Base-by-base conservation (phyloP, 306 rosid genomes). In the Erythrophleum fordii region DNA sequence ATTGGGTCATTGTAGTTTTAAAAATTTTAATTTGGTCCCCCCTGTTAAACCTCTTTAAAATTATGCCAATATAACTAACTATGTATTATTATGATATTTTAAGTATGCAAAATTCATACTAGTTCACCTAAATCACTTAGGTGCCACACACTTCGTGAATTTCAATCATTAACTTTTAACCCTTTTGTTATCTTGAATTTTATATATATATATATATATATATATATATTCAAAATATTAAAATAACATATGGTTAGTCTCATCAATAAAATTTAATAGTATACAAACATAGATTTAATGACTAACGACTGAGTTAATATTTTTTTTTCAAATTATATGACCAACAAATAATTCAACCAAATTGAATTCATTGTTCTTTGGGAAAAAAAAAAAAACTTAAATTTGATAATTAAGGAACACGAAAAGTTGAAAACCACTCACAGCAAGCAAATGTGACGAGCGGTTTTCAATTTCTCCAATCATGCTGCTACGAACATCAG, bases 401-500 rank as follows among this genome's bases (percentile, higher is more conserved):
- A 39, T 26, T 6, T 70, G 55, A 16, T 11, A 56, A 65, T 45
- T 49, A 53, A 28, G 23, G 75, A 58, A 12, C 62, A 46, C 52
- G 41, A 61, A 29, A 76, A 34, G 69, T 18, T 65, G 56, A 80
- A 12, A 20, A 78, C 35, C 39, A 86, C 98, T 93, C 82, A 95
- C 99, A 22, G 99, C 99, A 83, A 95, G 96, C 89, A 95, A 88
- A 85, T 95, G 97, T 12, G 99, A 95, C 0, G 99, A 95, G 56
- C 99, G 90, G 80, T 95, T 95, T 89, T 95, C 99, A 37, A 95
- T 95, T 82, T 95, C 99, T 75, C 99, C 98, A 68, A 95, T 95
- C 99, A 95, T 95, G 89, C 91, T 95, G 80, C 97, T 95, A 75
- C 98, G 97, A 88, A 83, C 97, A 79, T 91, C 90, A 35, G 97